These are phyloP conservation scores for Aeschynomene evenia DNA, from an alignment of 306 rosid species.

Conservation along the genomic window DNA sequence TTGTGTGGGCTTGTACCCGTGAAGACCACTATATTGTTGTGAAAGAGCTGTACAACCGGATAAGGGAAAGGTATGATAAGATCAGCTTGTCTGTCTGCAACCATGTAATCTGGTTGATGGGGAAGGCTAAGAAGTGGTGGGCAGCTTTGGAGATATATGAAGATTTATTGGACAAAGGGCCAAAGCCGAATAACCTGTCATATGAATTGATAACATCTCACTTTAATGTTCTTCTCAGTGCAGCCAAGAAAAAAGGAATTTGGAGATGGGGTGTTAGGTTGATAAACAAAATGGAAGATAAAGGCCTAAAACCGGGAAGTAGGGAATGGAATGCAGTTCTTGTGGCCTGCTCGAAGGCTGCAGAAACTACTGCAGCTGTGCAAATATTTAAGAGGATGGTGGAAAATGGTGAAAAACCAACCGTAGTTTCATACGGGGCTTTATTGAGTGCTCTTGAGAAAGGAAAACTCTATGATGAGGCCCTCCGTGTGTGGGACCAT, in stretches of 20 bases:
- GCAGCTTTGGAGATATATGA: conserved; percentile 90
- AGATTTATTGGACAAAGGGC: conserved; percentile 91
- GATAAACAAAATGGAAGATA: conserved; percentile 96
- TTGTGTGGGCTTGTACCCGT: conserved; percentile 93
- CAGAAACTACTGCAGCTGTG: conserved; percentile 81
- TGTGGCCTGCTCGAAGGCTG: conserved; percentile 90
- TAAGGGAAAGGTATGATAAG: conserved; percentile 56
- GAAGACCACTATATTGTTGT: conserved; percentile 70
- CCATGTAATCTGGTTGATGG: conserved; percentile 94
- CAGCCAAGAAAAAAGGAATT: conserved; percentile 69
- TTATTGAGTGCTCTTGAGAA: conserved; percentile 92
- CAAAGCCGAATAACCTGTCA: conserved; percentile 83
- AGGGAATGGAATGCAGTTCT: conserved; percentile 93
- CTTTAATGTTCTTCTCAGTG: conserved; percentile 72
- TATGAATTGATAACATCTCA: conserved; percentile 78
- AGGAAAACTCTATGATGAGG: conserved; percentile 86
- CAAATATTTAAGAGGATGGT: conserved; percentile 87
- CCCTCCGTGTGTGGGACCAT: conserved; percentile 83
- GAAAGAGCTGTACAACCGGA: conserved; percentile 72
- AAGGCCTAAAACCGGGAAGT: conserved; percentile 86
- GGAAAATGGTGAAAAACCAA: conserved; percentile 89
- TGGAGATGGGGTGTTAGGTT: conserved; percentile 96
- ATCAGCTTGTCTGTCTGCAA: conserved; percentile 86
- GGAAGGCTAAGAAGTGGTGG: conserved; percentile 97
- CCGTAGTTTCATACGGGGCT: conserved; percentile 84